Evolutionary conservation across 306 rosid genomes (phyloP).

Genomic region (Cucurbita moschata): DNA sequence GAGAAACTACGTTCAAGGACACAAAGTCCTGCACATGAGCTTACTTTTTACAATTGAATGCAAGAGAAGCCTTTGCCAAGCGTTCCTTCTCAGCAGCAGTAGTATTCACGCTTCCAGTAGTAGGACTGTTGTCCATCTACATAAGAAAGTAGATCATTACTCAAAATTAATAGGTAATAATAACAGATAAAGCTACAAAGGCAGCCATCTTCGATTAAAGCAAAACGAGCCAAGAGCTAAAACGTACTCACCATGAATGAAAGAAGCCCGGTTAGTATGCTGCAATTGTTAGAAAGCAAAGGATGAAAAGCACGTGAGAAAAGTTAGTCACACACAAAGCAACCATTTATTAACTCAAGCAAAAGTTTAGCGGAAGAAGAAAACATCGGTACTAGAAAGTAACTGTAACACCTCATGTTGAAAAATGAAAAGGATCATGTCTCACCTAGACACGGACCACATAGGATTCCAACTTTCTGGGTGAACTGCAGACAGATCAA

Average conservation of each 20-base stretch:
- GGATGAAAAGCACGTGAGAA: constrained; percentile 19
- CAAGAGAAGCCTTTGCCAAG: constrained; percentile 75
- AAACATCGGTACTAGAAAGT: constrained; percentile 1
- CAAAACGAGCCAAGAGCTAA: constrained; percentile 1
- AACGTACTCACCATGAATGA: constrained; percentile 77
- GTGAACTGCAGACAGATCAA: constrained; percentile 54
- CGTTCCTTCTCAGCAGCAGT: constrained; percentile 75
- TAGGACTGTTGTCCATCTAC: constrained; percentile 97
- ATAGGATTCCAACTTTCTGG: constrained; percentile 99
- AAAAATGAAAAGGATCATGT: constrained; percentile 3
- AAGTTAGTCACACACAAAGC: neutral
- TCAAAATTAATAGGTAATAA: neutral
- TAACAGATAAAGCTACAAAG: neutral
- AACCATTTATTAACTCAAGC: neutral
- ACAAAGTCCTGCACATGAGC: constrained; percentile 14
- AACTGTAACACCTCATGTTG: neutral
- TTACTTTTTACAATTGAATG: constrained; percentile 85
- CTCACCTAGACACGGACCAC: constrained; percentile 98
- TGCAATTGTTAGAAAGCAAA: constrained; percentile 24
- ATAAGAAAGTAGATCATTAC: constrained; percentile 6
- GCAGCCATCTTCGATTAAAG: neutral
- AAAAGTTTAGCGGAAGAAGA: neutral
- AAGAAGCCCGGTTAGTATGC: constrained; percentile 96
- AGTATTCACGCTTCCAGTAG: constrained; percentile 91
- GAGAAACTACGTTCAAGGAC: neutral